These are phyloP conservation scores for Bretschneidera sinensis DNA, from an alignment of 345 rosid species.

Conservation along the genomic window DNA sequence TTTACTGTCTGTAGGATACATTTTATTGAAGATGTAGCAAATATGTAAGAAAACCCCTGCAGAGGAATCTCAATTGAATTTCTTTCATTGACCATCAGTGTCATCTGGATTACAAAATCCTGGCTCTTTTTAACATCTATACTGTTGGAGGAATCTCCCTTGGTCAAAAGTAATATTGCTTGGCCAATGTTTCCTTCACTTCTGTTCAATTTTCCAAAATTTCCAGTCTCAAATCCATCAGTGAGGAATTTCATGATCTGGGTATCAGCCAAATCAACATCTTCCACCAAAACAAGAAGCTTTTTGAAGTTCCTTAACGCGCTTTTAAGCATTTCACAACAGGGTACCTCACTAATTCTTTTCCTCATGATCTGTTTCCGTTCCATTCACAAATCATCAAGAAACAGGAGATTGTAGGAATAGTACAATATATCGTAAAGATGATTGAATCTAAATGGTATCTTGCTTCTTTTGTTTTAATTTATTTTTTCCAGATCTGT, in stretches of 20 bases:
- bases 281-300: constrained; percentile 53
- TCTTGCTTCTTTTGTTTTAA: no score
- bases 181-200: constrained; percentile 23
- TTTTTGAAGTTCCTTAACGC: constrained; percentile 29
- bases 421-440: no score
- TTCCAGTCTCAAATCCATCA: constrained; percentile 39
- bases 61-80: no score
- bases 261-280: constrained; percentile 54
- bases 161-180: constrained; percentile 52
- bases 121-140: constrained; percentile 19
- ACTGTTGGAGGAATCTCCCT: constrained; percentile 23
- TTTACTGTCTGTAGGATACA: no score
- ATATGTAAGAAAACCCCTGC: no score
- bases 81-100: constrained; percentile 37
- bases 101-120: constrained; percentile 49
- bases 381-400: no score
- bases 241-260: constrained; percentile 43
- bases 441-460: no score
- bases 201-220: constrained; percentile 23
- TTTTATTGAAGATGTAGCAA: no score
- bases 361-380: constrained; percentile 42
- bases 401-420: no score
- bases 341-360: constrained; percentile 22
- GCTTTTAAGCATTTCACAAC: constrained; percentile 28
- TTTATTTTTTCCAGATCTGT: no score